Evolutionary conservation across 2,329 filamentous ascomycete species (phyloP).

Genomic region (Thelonectria olida): DNA sequence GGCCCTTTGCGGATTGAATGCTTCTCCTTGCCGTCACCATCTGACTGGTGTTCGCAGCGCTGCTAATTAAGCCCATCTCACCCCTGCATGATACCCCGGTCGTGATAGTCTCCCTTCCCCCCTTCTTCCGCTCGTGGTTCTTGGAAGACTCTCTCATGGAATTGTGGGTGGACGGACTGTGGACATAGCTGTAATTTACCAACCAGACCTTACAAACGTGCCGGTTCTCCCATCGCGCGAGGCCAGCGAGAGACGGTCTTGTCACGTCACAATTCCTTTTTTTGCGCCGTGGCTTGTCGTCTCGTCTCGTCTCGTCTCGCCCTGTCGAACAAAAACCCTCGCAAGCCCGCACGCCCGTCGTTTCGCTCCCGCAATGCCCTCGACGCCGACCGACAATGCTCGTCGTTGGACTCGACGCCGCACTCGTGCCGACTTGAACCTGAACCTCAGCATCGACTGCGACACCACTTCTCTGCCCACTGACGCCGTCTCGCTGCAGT

Average conservation of each 20-base stretch:
- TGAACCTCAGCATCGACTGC: slow-evolving; percentile 38
- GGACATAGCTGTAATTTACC: slow-evolving; percentile 20
- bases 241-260: slow-evolving; percentile 29
- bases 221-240: slow-evolving; percentile 27
- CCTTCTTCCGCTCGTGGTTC: slow-evolving; percentile 1
- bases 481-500: slow-evolving; percentile 31
- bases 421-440: slow-evolving; percentile 34
- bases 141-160: slow-evolving; percentile 4
- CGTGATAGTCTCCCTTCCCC: slow-evolving; percentile 14
- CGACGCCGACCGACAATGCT: slow-evolving; percentile 37
- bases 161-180: not conserved
- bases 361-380: slow-evolving; percentile 30
- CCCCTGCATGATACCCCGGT: slow-evolving; percentile 39
- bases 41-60: slow-evolving; percentile 21
- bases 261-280: slow-evolving; percentile 40
- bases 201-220: slow-evolving; percentile 15
- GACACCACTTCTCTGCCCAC: slow-evolving; percentile 31
- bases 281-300: slow-evolving; percentile 12
- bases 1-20: not conserved
- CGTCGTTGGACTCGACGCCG: slow-evolving; percentile 37
- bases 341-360: slow-evolving; percentile 24
- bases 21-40: not conserved
- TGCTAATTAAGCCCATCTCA: slow-evolving; percentile 29
- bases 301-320: slow-evolving; percentile 26
- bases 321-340: slow-evolving; percentile 35